Evolutionary conservation across 768 basidiomycete genomes (phyloP).

Genomic region (Coprinopsis sp.): DNA sequence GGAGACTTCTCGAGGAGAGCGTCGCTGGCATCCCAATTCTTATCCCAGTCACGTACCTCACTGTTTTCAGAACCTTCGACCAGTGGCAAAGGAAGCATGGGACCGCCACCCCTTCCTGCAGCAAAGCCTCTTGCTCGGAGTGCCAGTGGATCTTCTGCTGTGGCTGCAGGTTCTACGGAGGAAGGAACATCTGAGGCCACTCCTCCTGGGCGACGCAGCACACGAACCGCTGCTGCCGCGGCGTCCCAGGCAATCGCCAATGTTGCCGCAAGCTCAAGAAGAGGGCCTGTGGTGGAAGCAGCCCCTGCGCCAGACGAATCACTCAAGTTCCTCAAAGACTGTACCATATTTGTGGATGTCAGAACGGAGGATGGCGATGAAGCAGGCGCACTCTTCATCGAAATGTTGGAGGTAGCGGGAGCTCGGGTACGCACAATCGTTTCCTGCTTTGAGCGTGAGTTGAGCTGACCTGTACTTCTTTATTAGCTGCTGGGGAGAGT

Average conservation of each 20-base stretch:
- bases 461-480: not conserved
- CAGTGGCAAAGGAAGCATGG: conserved; percentile 34
- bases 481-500: conserved; percentile 58
- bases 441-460: not conserved
- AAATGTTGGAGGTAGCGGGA: conserved; percentile 76
- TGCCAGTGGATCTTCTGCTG: conserved; percentile 34
- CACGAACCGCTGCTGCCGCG: conserved; percentile 27
- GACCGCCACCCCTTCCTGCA: conserved; percentile 45
- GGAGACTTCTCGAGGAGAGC: conserved; percentile 47
- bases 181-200: conserved; percentile 17
- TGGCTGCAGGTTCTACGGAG: conserved; percentile 17
- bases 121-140: conserved; percentile 31
- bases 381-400: conserved; percentile 73
- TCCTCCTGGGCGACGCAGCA: conserved; percentile 20
- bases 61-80: conserved; percentile 35
- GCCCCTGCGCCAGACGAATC: conserved; percentile 25
- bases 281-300: conserved; percentile 12
- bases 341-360: conserved; percentile 84
- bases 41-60: conserved; percentile 63
- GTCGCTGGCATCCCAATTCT: conserved; percentile 54
- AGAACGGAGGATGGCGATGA: conserved; percentile 81
- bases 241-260: conserved; percentile 18
- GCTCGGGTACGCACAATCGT: conserved; percentile 57
- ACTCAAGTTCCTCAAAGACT: conserved; percentile 62
- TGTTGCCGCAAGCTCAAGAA: conserved; percentile 14